These are phyloP conservation scores for Apostasia ramifera DNA, from an alignment of 106 monocot species.

Conservation along the genomic window DNA sequence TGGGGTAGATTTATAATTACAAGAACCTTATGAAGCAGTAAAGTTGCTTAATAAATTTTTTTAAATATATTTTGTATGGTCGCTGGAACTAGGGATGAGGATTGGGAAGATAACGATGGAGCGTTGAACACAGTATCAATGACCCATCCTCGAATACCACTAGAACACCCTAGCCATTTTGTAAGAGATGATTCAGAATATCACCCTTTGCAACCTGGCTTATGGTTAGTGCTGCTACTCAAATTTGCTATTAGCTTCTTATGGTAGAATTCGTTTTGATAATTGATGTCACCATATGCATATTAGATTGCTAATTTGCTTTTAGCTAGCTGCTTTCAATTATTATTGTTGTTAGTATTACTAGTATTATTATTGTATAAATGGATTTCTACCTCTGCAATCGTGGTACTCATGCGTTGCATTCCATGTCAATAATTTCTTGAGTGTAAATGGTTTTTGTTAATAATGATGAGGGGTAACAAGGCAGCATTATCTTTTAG, in stretches of 20 bases:
- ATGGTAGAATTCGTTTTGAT: not conserved
- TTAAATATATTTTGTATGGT: not conserved
- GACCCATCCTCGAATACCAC: constrained; percentile 63
- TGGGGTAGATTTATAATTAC: constrained; percentile 10
- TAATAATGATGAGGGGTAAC: too few relatives aligned
- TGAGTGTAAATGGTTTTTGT: too few relatives aligned
- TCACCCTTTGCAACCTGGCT: constrained; percentile 55
- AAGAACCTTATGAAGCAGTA: not conserved
- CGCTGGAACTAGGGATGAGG: constrained; percentile 42
- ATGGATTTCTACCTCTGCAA: too few relatives aligned
- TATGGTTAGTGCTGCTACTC: constrained; percentile 33
- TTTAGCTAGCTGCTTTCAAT: not conserved
- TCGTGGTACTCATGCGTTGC: too few relatives aligned
- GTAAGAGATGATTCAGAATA: constrained; percentile 48
- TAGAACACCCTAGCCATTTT: constrained; percentile 51
- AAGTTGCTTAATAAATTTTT: not conserved
- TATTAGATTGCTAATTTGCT: not conserved
- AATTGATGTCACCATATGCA: not conserved
- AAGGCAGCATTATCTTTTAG: too few relatives aligned
- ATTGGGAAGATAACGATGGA: constrained; percentile 80
- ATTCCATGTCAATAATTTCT: too few relatives aligned
- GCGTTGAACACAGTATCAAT: constrained; percentile 72
- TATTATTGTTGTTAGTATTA: too few relatives aligned
- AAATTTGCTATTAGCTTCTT: not conserved
- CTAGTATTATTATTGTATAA: too few relatives aligned